Evolutionary conservation across 2,329 filamentous ascomycete species (phyloP).

Genomic region (Phaeophleospora eucalypticola): DNA sequence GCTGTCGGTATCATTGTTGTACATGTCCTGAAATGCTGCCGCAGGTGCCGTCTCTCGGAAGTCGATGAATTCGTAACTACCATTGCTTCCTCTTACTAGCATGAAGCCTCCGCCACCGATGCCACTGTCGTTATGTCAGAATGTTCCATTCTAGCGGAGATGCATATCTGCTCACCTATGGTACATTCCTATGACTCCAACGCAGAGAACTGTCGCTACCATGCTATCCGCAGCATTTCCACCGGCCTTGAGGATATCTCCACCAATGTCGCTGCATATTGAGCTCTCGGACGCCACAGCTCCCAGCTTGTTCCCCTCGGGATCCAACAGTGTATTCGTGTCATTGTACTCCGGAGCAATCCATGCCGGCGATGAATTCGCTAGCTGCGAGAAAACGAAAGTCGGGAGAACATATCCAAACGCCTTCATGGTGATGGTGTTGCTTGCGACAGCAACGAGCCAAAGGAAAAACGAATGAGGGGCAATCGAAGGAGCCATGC

Average conservation of each 20-base stretch:
- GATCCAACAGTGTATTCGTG: constrained; percentile 14
- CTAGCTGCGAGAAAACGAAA: constrained; percentile 18
- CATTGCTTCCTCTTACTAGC: constrained; percentile 49
- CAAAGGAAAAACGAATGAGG: neutral
- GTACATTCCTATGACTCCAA: constrained; percentile 49
- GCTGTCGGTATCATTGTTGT: constrained; percentile 60
- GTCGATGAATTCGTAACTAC: constrained; percentile 81
- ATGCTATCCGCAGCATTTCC: constrained; percentile 52
- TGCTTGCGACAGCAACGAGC: too few relatives aligned
- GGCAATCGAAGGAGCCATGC: neutral
- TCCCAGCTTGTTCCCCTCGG: constrained; percentile 33
- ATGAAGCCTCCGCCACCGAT: constrained; percentile 84
- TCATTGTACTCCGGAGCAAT: constrained; percentile 9
- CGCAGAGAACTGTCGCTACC: constrained; percentile 46
- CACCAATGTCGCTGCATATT: constrained; percentile 46
- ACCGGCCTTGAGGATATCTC: constrained; percentile 41
- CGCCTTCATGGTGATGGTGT: constrained; percentile 15
- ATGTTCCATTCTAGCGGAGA: constrained; percentile 17
- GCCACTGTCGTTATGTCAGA: constrained; percentile 44
- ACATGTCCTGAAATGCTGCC: constrained; percentile 82
- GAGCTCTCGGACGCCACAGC: constrained; percentile 45
- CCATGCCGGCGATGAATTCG: constrained; percentile 13
- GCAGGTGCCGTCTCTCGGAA: constrained; percentile 85
- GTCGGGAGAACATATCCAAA: constrained; percentile 12
- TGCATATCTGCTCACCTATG: constrained; percentile 6